Conservation (phyloP, 768 basidiomycete species). For the Mycena belliarum region DNA sequence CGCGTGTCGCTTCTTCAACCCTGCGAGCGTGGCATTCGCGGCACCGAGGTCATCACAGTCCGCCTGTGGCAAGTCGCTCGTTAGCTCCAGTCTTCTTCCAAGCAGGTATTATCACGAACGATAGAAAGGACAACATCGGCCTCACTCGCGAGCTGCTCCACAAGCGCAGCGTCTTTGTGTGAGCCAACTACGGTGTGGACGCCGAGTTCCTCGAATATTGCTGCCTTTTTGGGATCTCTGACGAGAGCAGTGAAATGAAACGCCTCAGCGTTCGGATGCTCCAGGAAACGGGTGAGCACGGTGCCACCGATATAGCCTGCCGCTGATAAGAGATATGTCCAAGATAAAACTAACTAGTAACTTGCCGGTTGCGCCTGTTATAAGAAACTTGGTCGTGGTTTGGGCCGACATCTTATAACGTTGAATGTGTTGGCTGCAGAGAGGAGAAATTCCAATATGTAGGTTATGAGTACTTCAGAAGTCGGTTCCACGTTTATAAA, state of each 20-base stretch:
- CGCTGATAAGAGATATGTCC: too few relatives aligned
- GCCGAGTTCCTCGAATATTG: background rate
- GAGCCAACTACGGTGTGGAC: background rate
- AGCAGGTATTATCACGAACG: background rate
- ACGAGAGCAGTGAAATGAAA: background rate
- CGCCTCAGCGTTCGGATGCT: background rate
- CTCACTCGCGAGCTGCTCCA: background rate
- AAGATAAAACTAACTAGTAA: too few relatives aligned
- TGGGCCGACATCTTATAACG: too few relatives aligned
- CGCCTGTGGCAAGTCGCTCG: background rate
- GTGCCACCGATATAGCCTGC: background rate
- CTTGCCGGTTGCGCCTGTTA: too few relatives aligned
- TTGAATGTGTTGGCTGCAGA: too few relatives aligned
- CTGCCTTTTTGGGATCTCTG: background rate
- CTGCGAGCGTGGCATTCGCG: background rate
- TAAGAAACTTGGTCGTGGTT: too few relatives aligned
- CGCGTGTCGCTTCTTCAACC: background rate
- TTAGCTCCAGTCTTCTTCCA: constrained; percentile 23
- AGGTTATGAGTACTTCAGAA: too few relatives aligned
- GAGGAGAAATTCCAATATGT: too few relatives aligned
- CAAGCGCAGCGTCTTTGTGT: background rate
- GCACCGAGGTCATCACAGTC: background rate
- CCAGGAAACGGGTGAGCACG: background rate
- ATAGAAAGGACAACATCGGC: background rate
- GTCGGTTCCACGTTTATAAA: too few relatives aligned